Percentiles rank a stretch among this genome's conserved stretches.
These are phyloP conservation scores for Erigeron philadelphicus DNA, from an alignment of 140 eudicot species.

Conservation along the genomic window DNA sequence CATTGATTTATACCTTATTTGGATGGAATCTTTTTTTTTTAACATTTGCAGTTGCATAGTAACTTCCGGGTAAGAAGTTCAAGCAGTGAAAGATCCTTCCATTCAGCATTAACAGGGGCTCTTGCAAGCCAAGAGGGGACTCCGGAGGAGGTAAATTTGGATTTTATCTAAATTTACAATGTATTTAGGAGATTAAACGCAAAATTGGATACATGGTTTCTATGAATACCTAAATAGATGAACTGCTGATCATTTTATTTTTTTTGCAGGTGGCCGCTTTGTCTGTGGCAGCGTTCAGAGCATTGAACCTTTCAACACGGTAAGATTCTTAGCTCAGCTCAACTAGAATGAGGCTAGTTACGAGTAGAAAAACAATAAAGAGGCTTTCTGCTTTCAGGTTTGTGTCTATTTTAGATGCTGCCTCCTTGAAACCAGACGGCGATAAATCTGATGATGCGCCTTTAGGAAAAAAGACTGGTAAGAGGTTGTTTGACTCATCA, in stretches of 20 bases:
- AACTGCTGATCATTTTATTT: conserved; percentile 8
- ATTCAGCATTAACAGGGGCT: conserved; percentile 51
- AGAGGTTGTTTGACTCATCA: conserved; percentile 60
- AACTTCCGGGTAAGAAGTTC: conserved; percentile 52
- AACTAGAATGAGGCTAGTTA: not conserved
- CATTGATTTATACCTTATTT: not conserved
- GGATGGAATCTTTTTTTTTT: conserved; percentile 13
- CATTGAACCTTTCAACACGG: conserved; percentile 73
- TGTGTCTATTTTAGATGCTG: conserved; percentile 72
- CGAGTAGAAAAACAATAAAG: not conserved
- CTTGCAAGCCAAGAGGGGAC: conserved; percentile 77
- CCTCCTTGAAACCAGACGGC: conserved; percentile 65
- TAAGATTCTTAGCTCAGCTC: conserved; percentile 25
- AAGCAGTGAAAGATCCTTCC: conserved; percentile 43
- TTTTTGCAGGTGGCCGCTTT: conserved; percentile 77
- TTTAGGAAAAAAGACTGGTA: conserved; percentile 33
- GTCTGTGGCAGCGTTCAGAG: conserved; percentile 82
- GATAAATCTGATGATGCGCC: conserved; percentile 40
- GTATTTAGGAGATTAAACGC: conserved; percentile 3
- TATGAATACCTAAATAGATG: not conserved
- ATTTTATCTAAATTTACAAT: not conserved
- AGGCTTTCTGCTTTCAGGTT: conserved; percentile 45
- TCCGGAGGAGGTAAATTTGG: conserved; percentile 60
- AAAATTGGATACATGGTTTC: not conserved
- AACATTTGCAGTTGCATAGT: conserved; percentile 52